Evolutionary conservation across 176 grass and related monocot genomes (phyloP).

Genomic region (Aegilops speltoides): DNA sequence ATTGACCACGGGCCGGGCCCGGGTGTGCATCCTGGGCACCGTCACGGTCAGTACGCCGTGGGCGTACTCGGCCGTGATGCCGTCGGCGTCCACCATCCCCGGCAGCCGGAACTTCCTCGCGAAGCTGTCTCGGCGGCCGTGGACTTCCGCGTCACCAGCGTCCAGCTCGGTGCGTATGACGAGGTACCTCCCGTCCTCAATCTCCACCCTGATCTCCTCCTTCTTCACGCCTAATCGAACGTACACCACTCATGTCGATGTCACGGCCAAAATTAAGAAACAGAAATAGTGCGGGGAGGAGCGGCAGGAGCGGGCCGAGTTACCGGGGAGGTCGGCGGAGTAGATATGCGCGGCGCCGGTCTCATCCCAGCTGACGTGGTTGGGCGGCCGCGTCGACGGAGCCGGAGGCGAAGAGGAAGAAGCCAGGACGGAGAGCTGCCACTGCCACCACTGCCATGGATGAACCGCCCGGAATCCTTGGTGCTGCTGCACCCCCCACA

Average conservation of each 20-base stretch:
- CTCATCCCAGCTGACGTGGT: conserved; percentile 66
- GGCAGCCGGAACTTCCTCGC: conserved; percentile 80
- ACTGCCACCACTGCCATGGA: conserved; percentile 34
- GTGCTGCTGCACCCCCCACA: conserved; percentile 14
- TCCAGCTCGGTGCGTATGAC: conserved; percentile 65
- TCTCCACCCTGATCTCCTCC: conserved; percentile 82
- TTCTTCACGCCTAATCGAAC: conserved; percentile 45
- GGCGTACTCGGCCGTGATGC: conserved; percentile 62
- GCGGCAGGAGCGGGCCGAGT: background rate
- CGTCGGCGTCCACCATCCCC: conserved; percentile 51
- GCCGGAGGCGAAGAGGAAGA: background rate
- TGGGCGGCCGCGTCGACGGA: conserved; percentile 16
- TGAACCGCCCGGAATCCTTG: background rate
- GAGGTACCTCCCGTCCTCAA: conserved; percentile 77
- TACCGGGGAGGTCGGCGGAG: conserved; percentile 62
- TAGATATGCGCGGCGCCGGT: conserved; percentile 70
- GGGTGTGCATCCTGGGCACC: conserved; percentile 61
- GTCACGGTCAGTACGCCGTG: conserved; percentile 68
- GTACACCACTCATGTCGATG: background rate
- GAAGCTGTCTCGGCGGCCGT: conserved; percentile 35
- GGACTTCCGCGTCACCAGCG: background rate
- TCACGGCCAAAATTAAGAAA: background rate
- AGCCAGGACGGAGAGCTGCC: conserved; percentile 35
- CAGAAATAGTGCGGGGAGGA: background rate
- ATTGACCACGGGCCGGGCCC: conserved; percentile 8